These are phyloP conservation scores for Melastoma malabathricum DNA, from an alignment of 345 rosid species.

Conservation along the genomic window DNA sequence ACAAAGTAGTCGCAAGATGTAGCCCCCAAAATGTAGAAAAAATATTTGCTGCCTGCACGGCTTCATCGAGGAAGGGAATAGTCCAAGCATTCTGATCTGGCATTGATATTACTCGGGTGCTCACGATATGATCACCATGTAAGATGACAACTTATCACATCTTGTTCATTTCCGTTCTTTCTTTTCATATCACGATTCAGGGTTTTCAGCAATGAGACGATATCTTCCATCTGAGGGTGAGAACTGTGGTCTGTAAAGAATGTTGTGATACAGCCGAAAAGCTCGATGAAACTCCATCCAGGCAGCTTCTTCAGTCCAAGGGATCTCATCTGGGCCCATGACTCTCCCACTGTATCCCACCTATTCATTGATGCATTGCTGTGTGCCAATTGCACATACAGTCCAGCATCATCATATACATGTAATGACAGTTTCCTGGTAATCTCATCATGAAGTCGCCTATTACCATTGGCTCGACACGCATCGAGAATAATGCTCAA, in stretches of 20 bases:
- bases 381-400: constrained; percentile 40
- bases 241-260: constrained; percentile 35
- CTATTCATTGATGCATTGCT: constrained; percentile 41
- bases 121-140: too few relatives aligned
- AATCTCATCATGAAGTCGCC: constrained; percentile 23
- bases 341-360: constrained; percentile 40
- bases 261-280: constrained; percentile 21
- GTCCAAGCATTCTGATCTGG: too few relatives aligned
- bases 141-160: constrained; percentile 1
- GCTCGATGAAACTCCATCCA: constrained; percentile 49
- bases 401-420: constrained; percentile 31
- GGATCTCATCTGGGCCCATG: constrained; percentile 40
- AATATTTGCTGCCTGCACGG: too few relatives aligned
- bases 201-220: constrained; percentile 17
- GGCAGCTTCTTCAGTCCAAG: constrained; percentile 45
- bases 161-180: background rate
- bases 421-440: constrained; percentile 23
- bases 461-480: constrained; percentile 23
- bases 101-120: too few relatives aligned
- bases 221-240: constrained; percentile 30
- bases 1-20: too few relatives aligned
- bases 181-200: constrained; percentile 26
- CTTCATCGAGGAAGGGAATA: too few relatives aligned
- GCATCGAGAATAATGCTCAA: constrained; percentile 48
- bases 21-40: too few relatives aligned